Conservation (phyloP, 345 rosid genomes). For the Gossypium bickii region DNA sequence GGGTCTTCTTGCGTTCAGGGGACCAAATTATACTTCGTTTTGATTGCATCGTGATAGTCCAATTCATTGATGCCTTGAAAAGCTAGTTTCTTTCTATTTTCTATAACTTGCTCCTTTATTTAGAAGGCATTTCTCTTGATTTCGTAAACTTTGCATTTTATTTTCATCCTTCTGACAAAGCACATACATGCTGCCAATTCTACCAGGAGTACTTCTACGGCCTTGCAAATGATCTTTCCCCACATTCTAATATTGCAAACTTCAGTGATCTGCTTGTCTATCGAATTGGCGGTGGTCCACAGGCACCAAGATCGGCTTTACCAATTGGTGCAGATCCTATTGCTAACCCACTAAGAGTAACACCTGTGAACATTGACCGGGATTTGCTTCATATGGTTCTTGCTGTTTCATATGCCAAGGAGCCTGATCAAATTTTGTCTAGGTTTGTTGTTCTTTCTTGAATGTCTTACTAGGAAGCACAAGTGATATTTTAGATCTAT, state of each 20-base stretch:
- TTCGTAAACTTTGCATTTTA: neutral
- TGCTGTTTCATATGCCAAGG: constrained; percentile 81
- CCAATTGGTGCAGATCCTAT: constrained; percentile 73
- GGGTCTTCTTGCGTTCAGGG: neutral
- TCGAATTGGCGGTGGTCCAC: constrained; percentile 85
- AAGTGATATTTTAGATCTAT: neutral
- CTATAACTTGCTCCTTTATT: neutral
- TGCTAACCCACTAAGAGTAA: constrained; percentile 59
- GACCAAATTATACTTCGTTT: neutral
- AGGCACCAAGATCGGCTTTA: constrained; percentile 77
- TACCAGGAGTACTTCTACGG: constrained; percentile 89
- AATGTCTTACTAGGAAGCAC: neutral
- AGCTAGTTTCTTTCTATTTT: neutral
- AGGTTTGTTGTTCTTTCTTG: constrained; percentile 34
- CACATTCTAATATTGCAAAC: constrained; percentile 58
- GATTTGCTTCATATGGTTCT: constrained; percentile 73
- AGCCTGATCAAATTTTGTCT: constrained; percentile 64
- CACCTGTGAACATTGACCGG: constrained; percentile 52
- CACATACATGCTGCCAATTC: neutral
- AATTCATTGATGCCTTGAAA: neutral
- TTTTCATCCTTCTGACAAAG: constrained; percentile 3
- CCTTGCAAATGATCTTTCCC: constrained; percentile 68
- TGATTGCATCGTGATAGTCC: neutral
- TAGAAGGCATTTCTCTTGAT: neutral
- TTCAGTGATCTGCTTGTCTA: constrained; percentile 63